Percentiles rank a stretch among this genome's conserved stretches.
Evolutionary conservation across 192 early-diverging fungal genomes (phyloP).

Genomic region (Dimargaris xerosporica): DNA sequence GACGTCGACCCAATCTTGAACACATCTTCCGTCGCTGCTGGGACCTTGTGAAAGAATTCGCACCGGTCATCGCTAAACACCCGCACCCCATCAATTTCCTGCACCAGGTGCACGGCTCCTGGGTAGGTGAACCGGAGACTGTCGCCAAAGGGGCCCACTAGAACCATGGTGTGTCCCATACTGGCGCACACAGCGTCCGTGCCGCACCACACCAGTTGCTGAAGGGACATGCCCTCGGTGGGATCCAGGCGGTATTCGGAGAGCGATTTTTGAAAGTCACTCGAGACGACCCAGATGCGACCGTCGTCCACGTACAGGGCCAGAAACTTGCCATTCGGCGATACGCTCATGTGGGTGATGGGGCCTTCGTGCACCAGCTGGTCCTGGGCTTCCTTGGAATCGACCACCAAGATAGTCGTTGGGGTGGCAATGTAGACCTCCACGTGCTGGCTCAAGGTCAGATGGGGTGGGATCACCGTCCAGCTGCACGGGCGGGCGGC

Average conservation of each 20-base stretch:
- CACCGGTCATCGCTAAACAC: slow-evolving; percentile 71
- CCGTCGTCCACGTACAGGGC: slow-evolving; percentile 68
- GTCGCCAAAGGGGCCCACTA: slow-evolving; percentile 91
- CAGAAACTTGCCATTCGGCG: slow-evolving; percentile 87
- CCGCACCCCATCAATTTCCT: slow-evolving; percentile 86
- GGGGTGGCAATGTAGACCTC: slow-evolving; percentile 73
- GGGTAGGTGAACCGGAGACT: slow-evolving; percentile 45
- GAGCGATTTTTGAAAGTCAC: slow-evolving; percentile 85
- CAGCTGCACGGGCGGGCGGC: slow-evolving; percentile 61
- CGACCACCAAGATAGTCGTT: slow-evolving; percentile 66
- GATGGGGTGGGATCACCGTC: slow-evolving; percentile 77
- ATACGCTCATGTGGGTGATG: slow-evolving; percentile 72
- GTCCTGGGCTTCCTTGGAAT: slow-evolving; percentile 62
- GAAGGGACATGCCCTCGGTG: neutral
- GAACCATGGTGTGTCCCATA: slow-evolving; percentile 65
- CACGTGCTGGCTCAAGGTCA: slow-evolving; percentile 72
- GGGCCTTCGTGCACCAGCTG: slow-evolving; percentile 81
- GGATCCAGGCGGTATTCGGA: slow-evolving; percentile 48
- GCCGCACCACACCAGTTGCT: slow-evolving; percentile 61
- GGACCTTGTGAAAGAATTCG: slow-evolving; percentile 80
- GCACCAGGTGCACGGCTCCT: slow-evolving; percentile 60
- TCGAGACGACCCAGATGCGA: slow-evolving; percentile 81
- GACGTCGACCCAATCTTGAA: slow-evolving; percentile 93
- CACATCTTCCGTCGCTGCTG: slow-evolving; percentile 61
- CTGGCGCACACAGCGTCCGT: slow-evolving; percentile 80